phyloP scores from a whole-genome alignment of 345 rosid genomes.

The Sonneratia alba region DNA sequence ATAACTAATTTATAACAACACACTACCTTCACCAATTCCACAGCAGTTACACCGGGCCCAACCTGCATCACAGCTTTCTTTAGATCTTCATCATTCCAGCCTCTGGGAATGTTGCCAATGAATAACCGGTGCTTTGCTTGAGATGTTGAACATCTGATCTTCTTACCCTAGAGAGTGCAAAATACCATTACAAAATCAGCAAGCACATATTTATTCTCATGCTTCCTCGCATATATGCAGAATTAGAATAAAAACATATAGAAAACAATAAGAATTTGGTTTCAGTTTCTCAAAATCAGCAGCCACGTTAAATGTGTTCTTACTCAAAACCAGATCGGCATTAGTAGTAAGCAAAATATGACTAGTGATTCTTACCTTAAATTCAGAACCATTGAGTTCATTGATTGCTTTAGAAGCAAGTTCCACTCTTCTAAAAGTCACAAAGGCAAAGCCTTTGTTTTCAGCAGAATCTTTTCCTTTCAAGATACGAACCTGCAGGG shows the following conservation, averaged over 20 bases:
- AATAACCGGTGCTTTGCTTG: conserved; percentile 79
- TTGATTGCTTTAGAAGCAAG: conserved; percentile 77
- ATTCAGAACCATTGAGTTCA: conserved; percentile 53
- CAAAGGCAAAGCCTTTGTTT: conserved; percentile 79
- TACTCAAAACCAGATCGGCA: neutral
- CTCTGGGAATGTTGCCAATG: conserved; percentile 80
- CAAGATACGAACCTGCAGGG: conserved; percentile 67
- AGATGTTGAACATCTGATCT: conserved; percentile 68
- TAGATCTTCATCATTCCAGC: conserved; percentile 65
- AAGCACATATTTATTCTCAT: neutral
- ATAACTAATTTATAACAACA: conserved; percentile 2
- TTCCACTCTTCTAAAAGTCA: conserved; percentile 67
- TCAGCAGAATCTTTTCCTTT: conserved; percentile 73
- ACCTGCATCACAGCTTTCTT: conserved; percentile 42
- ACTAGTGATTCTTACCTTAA: conserved; percentile 37
- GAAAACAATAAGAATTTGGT: neutral
- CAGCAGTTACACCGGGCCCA: conserved; percentile 76
- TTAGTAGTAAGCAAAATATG: neutral
- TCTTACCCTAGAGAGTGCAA: conserved; percentile 49
- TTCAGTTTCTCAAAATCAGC: neutral
- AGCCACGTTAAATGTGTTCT: neutral
- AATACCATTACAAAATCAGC: conserved; percentile 2
- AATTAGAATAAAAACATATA: neutral
- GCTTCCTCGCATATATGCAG: neutral
- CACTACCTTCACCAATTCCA: conserved; percentile 77